A percentile compares a stretch with the other conserved stretches of the same genome.
Evolutionary conservation across 768 basidiomycete genomes (phyloP).

Genomic region (Xerocomellus dryophilus): DNA sequence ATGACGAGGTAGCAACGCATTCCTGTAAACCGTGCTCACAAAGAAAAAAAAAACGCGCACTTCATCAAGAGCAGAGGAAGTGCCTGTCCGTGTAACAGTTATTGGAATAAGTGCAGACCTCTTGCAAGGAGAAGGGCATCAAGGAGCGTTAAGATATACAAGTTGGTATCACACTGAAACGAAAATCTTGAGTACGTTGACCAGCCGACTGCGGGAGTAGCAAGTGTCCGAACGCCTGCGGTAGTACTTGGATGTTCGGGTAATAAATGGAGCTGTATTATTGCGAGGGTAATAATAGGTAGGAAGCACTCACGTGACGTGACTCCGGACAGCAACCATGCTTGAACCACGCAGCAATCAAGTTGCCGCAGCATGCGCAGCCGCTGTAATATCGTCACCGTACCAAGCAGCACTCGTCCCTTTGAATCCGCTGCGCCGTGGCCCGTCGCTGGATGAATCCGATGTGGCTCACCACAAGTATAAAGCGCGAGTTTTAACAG

Average conservation of each 20-base stretch:
- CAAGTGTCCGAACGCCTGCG: no score
- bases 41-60: neutral
- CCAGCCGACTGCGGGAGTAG: no score
- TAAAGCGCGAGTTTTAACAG: conserved; percentile 4
- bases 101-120: neutral
- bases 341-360: no score
- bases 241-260: no score
- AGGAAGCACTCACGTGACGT: no score
- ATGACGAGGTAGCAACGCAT: no score
- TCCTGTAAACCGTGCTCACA: neutral
- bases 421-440: neutral
- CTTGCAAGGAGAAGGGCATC: no score
- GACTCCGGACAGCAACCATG: no score
- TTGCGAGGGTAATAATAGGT: no score
- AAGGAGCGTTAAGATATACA: neutral
- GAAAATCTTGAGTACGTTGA: no score
- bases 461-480: neutral
- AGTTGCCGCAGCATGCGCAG: neutral
- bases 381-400: neutral
- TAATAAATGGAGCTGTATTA: no score
- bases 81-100: neutral
- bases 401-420: no score
- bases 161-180: neutral
- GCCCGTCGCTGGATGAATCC: neutral
- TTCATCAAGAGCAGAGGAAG: neutral